A percentile compares a stretch with the other conserved stretches of the same genome.
These are phyloP conservation scores for Saprolegnia diclina DNA, from an alignment of 352 stramenopile species.

Conservation along the genomic window DNA sequence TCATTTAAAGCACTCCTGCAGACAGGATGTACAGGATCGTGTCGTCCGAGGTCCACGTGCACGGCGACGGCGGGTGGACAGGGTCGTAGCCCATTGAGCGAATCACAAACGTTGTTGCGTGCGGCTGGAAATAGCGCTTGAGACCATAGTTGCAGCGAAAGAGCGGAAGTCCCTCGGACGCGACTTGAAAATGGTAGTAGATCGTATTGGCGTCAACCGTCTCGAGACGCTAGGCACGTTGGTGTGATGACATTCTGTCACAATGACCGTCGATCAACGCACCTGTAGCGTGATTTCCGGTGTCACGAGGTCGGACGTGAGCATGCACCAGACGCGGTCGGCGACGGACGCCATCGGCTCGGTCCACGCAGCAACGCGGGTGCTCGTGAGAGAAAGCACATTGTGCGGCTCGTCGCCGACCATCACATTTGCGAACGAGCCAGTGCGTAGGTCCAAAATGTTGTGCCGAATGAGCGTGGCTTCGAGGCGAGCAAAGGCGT, in stretches of 20 bases:
- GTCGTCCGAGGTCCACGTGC: slow-evolving; percentile 1
- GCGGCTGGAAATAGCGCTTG: slow-evolving; percentile 4
- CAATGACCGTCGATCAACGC: neutral
- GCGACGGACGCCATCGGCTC: neutral
- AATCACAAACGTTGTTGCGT: slow-evolving; percentile 10
- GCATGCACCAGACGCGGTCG: neutral
- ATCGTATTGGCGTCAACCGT: slow-evolving; percentile 1
- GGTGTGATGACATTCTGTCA: neutral
- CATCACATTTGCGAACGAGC: neutral
- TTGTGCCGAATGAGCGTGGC: neutral
- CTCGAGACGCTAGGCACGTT: neutral
- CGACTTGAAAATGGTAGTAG: slow-evolving; percentile 5
- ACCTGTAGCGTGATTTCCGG: neutral
- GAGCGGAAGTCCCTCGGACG: neutral
- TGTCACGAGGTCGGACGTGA: neutral
- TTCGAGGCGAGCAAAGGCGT: neutral
- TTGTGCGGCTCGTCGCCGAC: neutral
- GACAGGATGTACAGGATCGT: neutral
- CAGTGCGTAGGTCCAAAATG: neutral
- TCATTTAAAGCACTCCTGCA: neutral
- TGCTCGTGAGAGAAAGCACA: neutral
- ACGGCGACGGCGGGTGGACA: neutral
- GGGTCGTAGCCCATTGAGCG: slow-evolving; percentile 5
- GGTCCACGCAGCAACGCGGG: neutral
- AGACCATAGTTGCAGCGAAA: slow-evolving; percentile 12